These are phyloP conservation scores for Ogataea methylovora DNA, from an alignment of 805 yeast genomes.

Conservation along the genomic window DNA sequence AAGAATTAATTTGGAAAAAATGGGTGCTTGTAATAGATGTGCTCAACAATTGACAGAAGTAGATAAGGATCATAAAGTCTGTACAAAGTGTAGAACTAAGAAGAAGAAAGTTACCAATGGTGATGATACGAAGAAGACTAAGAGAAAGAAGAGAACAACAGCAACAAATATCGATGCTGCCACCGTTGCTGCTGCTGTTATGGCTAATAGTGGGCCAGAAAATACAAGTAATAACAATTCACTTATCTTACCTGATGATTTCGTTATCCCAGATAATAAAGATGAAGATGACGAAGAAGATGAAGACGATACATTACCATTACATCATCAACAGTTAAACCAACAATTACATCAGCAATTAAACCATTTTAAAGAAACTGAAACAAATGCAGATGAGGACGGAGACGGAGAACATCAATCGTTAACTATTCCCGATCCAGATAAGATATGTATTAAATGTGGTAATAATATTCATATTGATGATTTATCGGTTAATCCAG, in stretches of 20 bases:
- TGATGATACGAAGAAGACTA: background rate
- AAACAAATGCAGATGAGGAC: constrained; percentile 9
- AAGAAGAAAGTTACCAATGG: constrained; percentile 31
- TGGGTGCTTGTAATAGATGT: constrained; percentile 59
- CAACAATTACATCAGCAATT: constrained; percentile 16
- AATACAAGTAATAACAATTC: no score
- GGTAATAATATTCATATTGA: constrained; percentile 20
- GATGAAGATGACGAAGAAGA: constrained; percentile 2
- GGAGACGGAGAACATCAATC: constrained; percentile 10
- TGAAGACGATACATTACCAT: constrained; percentile 10
- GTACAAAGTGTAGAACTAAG: constrained; percentile 44
- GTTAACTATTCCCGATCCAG: constrained; percentile 18
- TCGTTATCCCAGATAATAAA: background rate
- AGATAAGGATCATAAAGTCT: constrained; percentile 51
- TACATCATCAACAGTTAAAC: constrained; percentile 23
- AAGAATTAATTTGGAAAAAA: constrained; percentile 45
- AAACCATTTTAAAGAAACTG: constrained; percentile 1
- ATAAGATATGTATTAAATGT: constrained; percentile 19
- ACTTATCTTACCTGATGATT: background rate
- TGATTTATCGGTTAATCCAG: constrained; percentile 19
- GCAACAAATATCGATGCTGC: background rate
- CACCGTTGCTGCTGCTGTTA: constrained; percentile 5
- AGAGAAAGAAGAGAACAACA: background rate
- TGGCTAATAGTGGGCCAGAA: constrained; percentile 1
- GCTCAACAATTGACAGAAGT: constrained; percentile 38